Evolutionary conservation across 2,329 filamentous ascomycete genomes (phyloP).

Genomic region (Penicillium concentricum): DNA sequence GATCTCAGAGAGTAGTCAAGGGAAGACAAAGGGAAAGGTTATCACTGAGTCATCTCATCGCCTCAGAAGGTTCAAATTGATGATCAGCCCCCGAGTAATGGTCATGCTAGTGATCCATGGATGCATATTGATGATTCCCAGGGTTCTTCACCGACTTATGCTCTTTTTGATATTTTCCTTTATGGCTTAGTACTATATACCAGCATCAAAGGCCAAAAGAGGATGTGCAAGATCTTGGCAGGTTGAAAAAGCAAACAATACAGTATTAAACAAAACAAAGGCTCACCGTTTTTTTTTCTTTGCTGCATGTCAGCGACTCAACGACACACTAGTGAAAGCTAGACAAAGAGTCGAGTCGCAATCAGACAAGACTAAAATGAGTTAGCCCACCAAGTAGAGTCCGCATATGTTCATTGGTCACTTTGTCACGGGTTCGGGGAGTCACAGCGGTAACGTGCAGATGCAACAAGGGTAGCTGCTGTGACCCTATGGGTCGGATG

Average conservation of each 20-base stretch:
- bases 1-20: background rate
- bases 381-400: background rate
- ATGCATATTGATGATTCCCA: background rate
- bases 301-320: background rate
- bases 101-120: background rate
- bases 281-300: background rate
- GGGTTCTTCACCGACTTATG: background rate
- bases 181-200: background rate
- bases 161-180: background rate
- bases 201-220: background rate
- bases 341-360: background rate
- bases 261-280: background rate
- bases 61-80: background rate
- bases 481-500: slow-evolving; percentile 1
- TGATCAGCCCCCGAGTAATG: background rate
- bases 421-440: slow-evolving; percentile 2
- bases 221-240: background rate
- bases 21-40: too few relatives aligned
- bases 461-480: background rate
- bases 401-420: slow-evolving; percentile 10
- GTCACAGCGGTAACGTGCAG: slow-evolving; percentile 15
- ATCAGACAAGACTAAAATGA: background rate
- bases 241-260: background rate
- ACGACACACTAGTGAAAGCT: background rate
- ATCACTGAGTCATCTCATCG: background rate